phyloP scores from a whole-genome alignment of 805 yeast species.

The Lipomyces starkeyi region DNA sequence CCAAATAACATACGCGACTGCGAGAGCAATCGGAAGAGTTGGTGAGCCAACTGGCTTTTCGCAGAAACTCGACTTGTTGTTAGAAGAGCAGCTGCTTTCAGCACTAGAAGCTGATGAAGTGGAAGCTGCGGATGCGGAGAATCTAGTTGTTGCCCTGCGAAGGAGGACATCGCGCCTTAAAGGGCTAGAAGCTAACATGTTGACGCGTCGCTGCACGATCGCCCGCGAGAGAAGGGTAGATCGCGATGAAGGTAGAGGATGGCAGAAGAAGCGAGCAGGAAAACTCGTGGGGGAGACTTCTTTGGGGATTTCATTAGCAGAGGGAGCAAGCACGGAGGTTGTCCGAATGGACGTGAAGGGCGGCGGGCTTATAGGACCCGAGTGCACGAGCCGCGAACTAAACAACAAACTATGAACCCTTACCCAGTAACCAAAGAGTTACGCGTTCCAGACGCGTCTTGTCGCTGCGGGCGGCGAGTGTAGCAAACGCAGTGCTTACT shows the following conservation, averaged over 20 bases:
- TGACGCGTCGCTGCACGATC: background rate
- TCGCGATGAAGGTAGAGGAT: background rate
- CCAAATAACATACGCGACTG: constrained; percentile 32
- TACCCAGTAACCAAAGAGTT: no score
- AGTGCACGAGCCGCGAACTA: no score
- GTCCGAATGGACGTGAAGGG: no score
- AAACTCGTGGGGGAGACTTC: background rate
- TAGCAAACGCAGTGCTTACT: no score
- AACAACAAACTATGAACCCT: no score
- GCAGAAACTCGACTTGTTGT: constrained; percentile 21
- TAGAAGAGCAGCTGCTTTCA: constrained; percentile 12
- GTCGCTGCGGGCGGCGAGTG: no score
- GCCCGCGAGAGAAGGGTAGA: background rate
- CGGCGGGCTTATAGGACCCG: no score
- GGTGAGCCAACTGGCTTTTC: constrained; percentile 27
- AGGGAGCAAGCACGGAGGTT: no score
- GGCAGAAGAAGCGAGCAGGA: background rate
- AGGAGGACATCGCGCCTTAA: background rate
- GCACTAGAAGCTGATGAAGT: constrained; percentile 15
- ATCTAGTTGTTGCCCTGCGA: constrained; percentile 1
- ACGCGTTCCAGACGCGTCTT: no score
- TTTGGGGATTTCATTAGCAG: no score
- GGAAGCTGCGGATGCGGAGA: constrained; percentile 14
- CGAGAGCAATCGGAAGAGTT: constrained; percentile 34
- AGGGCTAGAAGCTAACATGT: background rate